phyloP scores from a whole-genome alignment of 2,329 filamentous ascomycete species.

The Fusarium sp. region DNA sequence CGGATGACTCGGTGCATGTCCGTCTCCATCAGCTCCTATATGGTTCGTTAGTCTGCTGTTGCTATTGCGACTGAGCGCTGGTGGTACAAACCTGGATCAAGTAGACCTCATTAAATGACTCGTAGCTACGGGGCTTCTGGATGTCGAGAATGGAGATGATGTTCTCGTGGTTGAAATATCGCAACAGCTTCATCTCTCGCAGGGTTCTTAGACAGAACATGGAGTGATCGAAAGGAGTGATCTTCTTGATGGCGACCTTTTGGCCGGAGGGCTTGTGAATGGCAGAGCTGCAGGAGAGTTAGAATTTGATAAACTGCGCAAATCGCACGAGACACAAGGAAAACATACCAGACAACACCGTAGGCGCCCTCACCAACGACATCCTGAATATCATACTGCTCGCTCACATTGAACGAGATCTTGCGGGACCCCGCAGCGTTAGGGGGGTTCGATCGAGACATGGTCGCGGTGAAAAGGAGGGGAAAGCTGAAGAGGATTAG shows the following conservation, averaged over 20 bases:
- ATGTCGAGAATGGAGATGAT: conserved; percentile 99
- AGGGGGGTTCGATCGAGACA: conserved; percentile 67
- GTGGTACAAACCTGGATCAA: conserved; percentile 82
- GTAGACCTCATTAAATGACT: conserved; percentile 97
- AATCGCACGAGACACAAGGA: background rate
- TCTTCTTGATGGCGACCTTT: conserved; percentile 99
- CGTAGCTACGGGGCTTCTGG: conserved; percentile 95
- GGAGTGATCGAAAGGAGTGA: conserved; percentile 98
- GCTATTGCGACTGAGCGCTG: background rate
- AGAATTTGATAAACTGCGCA: background rate
- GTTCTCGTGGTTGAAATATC: conserved; percentile 99
- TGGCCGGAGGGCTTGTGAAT: conserved; percentile 98
- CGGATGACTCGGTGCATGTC: conserved; percentile 99
- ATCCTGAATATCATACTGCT: conserved; percentile 99
- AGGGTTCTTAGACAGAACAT: conserved; percentile 98
- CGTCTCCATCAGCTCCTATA: conserved; percentile 96
- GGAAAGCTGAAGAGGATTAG: background rate
- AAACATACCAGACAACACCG: conserved; percentile 91
- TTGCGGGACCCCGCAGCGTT: conserved; percentile 78
- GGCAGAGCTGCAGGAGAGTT: conserved; percentile 73
- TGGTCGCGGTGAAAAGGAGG: conserved; percentile 17
- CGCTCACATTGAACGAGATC: conserved; percentile 99
- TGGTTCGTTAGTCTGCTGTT: conserved; percentile 11
- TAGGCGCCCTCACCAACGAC: conserved; percentile 98
- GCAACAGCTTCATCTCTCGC: conserved; percentile 97